Conservation (phyloP, 768 basidiomycete species). For the Phlebiopsis flavidoalba region DNA sequence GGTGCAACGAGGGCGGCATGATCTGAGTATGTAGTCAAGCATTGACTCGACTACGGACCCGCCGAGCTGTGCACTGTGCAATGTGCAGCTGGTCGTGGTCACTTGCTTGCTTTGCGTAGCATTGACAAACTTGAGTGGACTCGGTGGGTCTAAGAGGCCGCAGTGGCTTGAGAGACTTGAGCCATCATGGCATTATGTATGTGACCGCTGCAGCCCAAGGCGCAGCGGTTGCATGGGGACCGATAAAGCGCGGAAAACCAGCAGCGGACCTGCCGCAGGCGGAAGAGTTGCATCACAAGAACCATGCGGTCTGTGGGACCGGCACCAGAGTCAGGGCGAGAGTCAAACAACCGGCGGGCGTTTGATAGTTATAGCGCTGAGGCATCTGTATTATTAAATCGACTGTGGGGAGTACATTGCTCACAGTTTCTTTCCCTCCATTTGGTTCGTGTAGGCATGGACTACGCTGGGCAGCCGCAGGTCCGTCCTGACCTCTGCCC, state of each 20-base stretch:
- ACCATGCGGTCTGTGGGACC: slow-evolving; percentile 5
- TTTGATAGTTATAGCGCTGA: slow-evolving; percentile 9
- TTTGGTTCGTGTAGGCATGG: neutral
- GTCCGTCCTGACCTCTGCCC: neutral
- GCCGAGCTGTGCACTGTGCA: no score
- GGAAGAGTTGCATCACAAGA: neutral
- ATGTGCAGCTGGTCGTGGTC: no score
- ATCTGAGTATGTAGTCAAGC: no score
- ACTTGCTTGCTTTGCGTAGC: no score
- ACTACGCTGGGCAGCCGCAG: neutral
- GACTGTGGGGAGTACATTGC: neutral
- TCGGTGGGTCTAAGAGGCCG: no score
- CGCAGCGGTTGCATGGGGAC: no score
- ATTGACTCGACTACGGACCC: no score
- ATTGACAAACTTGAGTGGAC: no score
- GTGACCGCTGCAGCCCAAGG: no score
- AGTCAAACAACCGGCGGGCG: neutral
- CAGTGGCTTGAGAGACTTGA: no score
- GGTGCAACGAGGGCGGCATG: no score
- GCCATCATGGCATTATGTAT: no score
- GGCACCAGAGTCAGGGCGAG: neutral
- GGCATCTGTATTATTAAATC: neutral
- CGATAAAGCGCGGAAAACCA: neutral
- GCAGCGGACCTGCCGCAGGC: neutral
- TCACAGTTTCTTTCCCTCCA: neutral